Percentiles rank a stretch among this genome's conserved stretches.
Conservation (phyloP, 768 basidiomycete species). For the Amanita muscaria region DNA sequence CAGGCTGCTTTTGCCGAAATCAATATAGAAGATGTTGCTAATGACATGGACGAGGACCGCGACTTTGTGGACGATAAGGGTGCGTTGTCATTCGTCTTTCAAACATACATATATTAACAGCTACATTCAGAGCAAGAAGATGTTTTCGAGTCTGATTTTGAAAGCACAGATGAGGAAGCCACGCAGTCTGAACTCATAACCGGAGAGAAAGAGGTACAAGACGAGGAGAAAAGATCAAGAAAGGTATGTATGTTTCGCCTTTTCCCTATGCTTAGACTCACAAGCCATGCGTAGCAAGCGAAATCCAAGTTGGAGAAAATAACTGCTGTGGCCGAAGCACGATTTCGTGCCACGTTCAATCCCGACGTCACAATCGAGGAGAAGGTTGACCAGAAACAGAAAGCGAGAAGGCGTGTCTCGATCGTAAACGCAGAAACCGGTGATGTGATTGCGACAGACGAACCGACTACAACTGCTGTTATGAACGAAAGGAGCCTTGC, state of each 20-base stretch:
- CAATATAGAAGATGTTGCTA: conserved; percentile 41
- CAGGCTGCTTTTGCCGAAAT: conserved; percentile 70
- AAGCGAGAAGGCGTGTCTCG: conserved; percentile 41
- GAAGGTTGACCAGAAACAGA: conserved; percentile 21
- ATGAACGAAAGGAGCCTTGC: conserved; percentile 1
- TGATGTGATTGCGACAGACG: conserved; percentile 35
- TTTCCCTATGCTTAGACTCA: not conserved
- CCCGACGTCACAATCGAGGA: conserved; percentile 30
- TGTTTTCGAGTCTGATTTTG: conserved; percentile 76
- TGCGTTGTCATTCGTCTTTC: conserved; percentile 15
- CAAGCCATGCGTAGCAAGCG: conserved; percentile 32
- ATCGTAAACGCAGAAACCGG: conserved; percentile 55
- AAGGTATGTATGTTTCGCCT: conserved; percentile 28
- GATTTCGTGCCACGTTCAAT: conserved; percentile 61
- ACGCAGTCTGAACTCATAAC: conserved; percentile 43
- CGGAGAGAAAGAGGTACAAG: conserved; percentile 47
- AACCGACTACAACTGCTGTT: conserved; percentile 15
- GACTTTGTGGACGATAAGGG: conserved; percentile 68
- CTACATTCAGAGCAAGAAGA: conserved; percentile 86
- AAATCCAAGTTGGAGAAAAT: conserved; percentile 51
- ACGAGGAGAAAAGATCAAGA: conserved; percentile 48
- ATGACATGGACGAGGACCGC: conserved; percentile 62
- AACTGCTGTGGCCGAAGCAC: conserved; percentile 58
- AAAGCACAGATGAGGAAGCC: conserved; percentile 72
- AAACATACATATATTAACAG: not conserved